A percentile compares a stretch with the other conserved stretches of the same genome.
These are phyloP conservation scores for Echinochloa phyllopogon DNA, from an alignment of 176 grass and related monocot genomes.

Conservation along the genomic window DNA sequence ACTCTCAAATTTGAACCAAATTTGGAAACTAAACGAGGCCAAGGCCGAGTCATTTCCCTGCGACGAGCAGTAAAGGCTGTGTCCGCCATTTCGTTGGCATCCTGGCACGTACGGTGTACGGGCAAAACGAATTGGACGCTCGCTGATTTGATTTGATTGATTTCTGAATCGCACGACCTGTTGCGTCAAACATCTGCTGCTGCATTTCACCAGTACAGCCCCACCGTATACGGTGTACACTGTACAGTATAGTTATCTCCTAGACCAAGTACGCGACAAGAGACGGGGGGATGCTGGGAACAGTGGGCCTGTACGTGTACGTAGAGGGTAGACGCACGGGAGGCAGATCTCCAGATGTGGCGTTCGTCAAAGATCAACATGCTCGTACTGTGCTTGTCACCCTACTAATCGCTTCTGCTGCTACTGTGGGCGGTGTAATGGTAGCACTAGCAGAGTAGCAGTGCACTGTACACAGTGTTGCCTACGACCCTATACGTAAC, in stretches of 20 bases:
- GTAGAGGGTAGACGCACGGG: not conserved
- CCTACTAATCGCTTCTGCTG: not conserved
- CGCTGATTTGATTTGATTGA: not conserved
- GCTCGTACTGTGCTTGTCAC: not conserved
- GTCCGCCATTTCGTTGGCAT: not conserved
- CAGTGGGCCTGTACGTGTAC: not conserved
- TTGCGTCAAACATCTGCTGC: not conserved
- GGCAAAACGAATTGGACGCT: not conserved
- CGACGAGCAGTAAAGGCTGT: not conserved
- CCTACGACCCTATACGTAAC: not conserved
- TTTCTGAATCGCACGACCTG: not conserved
- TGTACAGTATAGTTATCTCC: not conserved
- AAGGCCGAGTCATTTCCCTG: not conserved
- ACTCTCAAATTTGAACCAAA: too few species aligned
- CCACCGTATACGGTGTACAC: not conserved
- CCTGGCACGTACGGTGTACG: not conserved
- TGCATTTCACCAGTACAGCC: not conserved
- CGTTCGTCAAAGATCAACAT: not conserved
- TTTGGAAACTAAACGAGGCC: too few species aligned
- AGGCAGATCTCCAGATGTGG: not conserved
- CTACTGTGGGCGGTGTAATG: too few species aligned
- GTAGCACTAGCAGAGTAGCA: not conserved
- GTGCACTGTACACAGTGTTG: not conserved
- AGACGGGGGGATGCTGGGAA: not conserved
- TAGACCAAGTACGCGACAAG: not conserved